These are phyloP conservation scores for Diaporthe velutina DNA, from an alignment of 2,329 filamentous ascomycete species.

Conservation along the genomic window DNA sequence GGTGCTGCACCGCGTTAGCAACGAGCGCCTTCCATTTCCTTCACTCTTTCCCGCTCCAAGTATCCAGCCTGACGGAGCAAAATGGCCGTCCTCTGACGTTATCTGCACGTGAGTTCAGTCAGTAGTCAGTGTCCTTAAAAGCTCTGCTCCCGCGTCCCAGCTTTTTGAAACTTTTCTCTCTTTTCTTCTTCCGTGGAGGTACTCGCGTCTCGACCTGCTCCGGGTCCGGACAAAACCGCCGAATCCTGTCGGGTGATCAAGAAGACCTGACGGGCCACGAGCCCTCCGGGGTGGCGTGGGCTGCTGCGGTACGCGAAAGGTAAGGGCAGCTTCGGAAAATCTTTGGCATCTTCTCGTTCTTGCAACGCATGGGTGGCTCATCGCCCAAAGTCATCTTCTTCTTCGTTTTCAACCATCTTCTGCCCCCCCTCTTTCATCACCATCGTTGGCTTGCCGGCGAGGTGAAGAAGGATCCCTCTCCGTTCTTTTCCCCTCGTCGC, in stretches of 20 bases:
- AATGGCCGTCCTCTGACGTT: background rate
- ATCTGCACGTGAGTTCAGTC: background rate
- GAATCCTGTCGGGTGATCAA: conserved; percentile 2
- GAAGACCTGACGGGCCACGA: conserved; percentile 11
- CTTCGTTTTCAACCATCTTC: background rate
- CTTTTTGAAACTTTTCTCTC: background rate
- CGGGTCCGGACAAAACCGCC: background rate
- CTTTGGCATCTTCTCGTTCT: background rate
- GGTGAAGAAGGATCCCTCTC: background rate
- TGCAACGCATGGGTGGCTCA: background rate
- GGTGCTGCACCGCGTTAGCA: background rate
- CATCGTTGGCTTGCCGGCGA: conserved; percentile 11
- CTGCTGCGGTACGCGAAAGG: background rate
- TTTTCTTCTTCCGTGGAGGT: background rate
- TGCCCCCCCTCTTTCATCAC: background rate
- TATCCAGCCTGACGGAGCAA: background rate
- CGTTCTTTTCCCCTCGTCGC: background rate
- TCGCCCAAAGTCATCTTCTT: background rate
- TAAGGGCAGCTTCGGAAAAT: conserved; percentile 17
- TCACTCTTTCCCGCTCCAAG: background rate
- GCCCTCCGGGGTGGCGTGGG: background rate
- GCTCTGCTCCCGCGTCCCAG: background rate
- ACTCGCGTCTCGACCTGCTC: background rate
- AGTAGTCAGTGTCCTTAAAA: conserved; percentile 11
- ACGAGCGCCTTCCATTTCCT: background rate